Evolutionary conservation across 768 basidiomycete species (phyloP).

Genomic region (Paxillus involutus): DNA sequence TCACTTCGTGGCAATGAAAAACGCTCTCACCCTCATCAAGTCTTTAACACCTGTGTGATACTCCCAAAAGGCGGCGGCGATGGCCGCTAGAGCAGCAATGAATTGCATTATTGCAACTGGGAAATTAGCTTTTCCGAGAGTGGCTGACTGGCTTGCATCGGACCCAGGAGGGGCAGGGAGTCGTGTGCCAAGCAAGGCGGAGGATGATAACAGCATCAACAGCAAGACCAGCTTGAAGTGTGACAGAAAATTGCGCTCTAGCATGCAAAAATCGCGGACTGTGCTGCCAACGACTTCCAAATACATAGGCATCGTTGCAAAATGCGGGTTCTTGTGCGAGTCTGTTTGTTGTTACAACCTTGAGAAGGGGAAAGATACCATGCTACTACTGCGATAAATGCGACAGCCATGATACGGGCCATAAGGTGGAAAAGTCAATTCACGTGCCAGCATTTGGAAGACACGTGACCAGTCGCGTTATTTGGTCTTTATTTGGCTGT

Average conservation of each 20-base stretch:
- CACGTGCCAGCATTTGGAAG: conserved; percentile 14
- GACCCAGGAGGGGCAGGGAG: conserved; percentile 41
- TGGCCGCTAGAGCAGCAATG: conserved; percentile 49
- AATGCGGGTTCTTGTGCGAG: not conserved
- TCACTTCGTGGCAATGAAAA: conserved; percentile 57
- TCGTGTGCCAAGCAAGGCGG: conserved; percentile 60
- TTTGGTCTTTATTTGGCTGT: conserved; percentile 43
- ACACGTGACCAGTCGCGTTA: conserved; percentile 26
- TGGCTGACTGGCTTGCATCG: conserved; percentile 17
- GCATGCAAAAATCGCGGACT: conserved; percentile 78
- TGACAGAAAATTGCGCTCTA: conserved; percentile 72
- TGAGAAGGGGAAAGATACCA: not conserved
- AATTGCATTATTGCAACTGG: conserved; percentile 57
- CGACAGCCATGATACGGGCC: too few species aligned
- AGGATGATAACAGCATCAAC: conserved; percentile 61
- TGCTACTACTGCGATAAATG: too few species aligned
- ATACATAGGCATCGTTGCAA: conserved; percentile 20
- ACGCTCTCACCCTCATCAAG: conserved; percentile 56
- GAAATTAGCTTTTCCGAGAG: conserved; percentile 32
- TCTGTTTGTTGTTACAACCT: not conserved
- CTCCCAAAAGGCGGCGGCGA: conserved; percentile 64
- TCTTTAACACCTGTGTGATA: conserved; percentile 60
- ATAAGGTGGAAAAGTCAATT: not conserved
- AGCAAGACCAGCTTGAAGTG: conserved; percentile 68
- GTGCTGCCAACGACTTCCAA: conserved; percentile 54